Evolutionary conservation across 2,329 filamentous ascomycete species (phyloP).

Genomic region (Trichoderma sp.): DNA sequence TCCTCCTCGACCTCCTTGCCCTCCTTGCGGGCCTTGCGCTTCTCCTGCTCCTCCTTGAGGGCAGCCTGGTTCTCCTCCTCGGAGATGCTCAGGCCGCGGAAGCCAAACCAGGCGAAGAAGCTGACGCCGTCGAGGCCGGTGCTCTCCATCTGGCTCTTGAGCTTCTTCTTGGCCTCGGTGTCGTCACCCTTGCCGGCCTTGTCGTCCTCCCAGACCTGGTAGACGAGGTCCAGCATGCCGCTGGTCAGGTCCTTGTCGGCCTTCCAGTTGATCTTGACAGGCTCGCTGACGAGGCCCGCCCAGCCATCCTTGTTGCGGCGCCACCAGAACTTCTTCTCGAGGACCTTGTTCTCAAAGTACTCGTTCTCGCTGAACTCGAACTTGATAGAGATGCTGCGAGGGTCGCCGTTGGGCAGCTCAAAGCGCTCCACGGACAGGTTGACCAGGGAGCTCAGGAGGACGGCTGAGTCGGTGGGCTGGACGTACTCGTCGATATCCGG

Average conservation of each 20-base stretch:
- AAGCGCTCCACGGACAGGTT: constrained; percentile 74
- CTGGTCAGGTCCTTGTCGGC: constrained; percentile 74
- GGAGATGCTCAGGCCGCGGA: constrained; percentile 65
- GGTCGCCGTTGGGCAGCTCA: constrained; percentile 74
- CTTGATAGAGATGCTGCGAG: constrained; percentile 72
- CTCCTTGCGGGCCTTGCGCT: constrained; percentile 47
- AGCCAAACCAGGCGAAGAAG: constrained; percentile 92
- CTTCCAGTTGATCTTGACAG: constrained; percentile 87
- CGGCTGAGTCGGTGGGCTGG: constrained; percentile 71
- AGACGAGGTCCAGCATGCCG: constrained; percentile 73
- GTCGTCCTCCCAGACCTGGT: constrained; percentile 63
- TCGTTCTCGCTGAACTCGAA: constrained; percentile 82
- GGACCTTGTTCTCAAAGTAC: constrained; percentile 70
- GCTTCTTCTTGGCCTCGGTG: constrained; percentile 48
- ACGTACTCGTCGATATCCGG: constrained; percentile 86
- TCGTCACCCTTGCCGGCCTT: constrained; percentile 44
- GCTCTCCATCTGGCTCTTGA: constrained; percentile 56
- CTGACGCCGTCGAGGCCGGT: constrained; percentile 65
- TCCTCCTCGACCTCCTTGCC: constrained; percentile 52
- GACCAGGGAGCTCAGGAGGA: constrained; percentile 67
- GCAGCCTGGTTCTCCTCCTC: constrained; percentile 51
- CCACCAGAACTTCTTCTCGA: constrained; percentile 94
- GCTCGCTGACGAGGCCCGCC: constrained; percentile 80
- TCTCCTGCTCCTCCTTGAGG: constrained; percentile 27
- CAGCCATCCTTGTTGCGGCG: constrained; percentile 66